Evolutionary conservation across 2,329 filamentous ascomycete genomes (phyloP), one percentile per base, ranked within the genome.

Genomic region (Ophiostoma sp.): DNA sequence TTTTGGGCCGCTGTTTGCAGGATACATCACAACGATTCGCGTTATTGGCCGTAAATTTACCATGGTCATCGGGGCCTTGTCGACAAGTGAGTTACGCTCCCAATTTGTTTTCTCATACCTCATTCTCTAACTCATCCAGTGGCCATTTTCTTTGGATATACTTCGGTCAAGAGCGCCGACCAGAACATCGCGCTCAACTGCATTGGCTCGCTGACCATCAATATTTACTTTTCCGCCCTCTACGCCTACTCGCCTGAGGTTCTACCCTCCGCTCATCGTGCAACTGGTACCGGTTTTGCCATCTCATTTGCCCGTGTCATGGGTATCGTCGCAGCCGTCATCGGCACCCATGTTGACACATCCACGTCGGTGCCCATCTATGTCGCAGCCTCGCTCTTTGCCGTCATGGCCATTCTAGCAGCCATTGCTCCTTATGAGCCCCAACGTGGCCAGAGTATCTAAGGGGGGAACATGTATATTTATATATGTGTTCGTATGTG

Each of bases 111-210:
- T 12, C 36, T 2, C 11, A 31, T 28, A 28, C 19, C n/a, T n/a
- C 64, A 48, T 50, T 31, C n/a, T 50, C 36, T 66, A 50, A 68
- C 36, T 28, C 28, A 8, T 9, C n/a, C 50, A 68, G 64, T 68
- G 64, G 64, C 64, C 36, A 68, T 68, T n/a, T 68, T 68, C 64
- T 68, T 68, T 50, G 64, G 64, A 6, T 68, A 68, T 42, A 68
- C 64, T 2, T 39, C 39, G 22, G 36, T 68, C 64, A 68, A 68
- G 36, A 68, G 36, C 64, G 64, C 33, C 12, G 64, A 36, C 42
- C 64, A 68, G n/a, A 68, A 68, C 36, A 42, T 68, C 17, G 64
- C 64, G 17, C 64, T 68, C 22, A 68, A 68, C 64, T 68, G 64
- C 64, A 50, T 68, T 25, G 64, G 64, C 12, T 68, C 64, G n/a